Evolutionary conservation across 2,329 filamentous ascomycete genomes (phyloP).

Genomic region (Erysiphe neolycopersici): DNA sequence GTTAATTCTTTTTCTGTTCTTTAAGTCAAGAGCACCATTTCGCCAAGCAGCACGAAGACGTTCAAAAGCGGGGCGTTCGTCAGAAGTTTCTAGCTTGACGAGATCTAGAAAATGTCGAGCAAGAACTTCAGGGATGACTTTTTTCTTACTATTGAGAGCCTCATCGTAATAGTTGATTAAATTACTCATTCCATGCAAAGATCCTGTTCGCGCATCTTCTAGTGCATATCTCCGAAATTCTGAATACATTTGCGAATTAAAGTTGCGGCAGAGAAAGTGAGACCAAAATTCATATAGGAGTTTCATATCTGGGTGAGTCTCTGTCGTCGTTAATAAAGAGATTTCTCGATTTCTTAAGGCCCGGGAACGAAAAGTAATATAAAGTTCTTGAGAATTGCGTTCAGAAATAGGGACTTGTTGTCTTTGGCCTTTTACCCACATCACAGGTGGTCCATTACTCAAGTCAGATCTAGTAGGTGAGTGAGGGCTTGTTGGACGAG

Average conservation of each 20-base stretch:
- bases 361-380: slow-evolving; percentile 15
- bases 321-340: slow-evolving; percentile 13
- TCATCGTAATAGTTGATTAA: slow-evolving; percentile 39
- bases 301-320: slow-evolving; percentile 29
- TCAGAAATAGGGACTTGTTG: slow-evolving; percentile 13
- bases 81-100: slow-evolving; percentile 15
- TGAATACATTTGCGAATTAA: slow-evolving; percentile 49
- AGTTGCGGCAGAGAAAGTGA: slow-evolving; percentile 43
- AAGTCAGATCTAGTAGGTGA: slow-evolving; percentile 5
- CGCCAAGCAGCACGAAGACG: slow-evolving; percentile 25
- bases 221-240: slow-evolving; percentile 43
- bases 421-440: slow-evolving; percentile 15
- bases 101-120: slow-evolving; percentile 27
- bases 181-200: slow-evolving; percentile 29
- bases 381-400: slow-evolving; percentile 13
- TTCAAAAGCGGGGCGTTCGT: slow-evolving; percentile 20
- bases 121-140: slow-evolving; percentile 23
- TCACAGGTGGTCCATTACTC: slow-evolving; percentile 13
- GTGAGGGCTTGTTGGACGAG: slow-evolving; percentile 9
- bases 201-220: slow-evolving; percentile 29
- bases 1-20: slow-evolving; percentile 28
- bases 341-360: slow-evolving; percentile 16
- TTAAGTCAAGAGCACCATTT: slow-evolving; percentile 25
- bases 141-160: slow-evolving; percentile 22
- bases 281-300: slow-evolving; percentile 52